These are phyloP conservation scores for Tephrocybe sp. DNA, from an alignment of 768 basidiomycete genomes.

Conservation along the genomic window DNA sequence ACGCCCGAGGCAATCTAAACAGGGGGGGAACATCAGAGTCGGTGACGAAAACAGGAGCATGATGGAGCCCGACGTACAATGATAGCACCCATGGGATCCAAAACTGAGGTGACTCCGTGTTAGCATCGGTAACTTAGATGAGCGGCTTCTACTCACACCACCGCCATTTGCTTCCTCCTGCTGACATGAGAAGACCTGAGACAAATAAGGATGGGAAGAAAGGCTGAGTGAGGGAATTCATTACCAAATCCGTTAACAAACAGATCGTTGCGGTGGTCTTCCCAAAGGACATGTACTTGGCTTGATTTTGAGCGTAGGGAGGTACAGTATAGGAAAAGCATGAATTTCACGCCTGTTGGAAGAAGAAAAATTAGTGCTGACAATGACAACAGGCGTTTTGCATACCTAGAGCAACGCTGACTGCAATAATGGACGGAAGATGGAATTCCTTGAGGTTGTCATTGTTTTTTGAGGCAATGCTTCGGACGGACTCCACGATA, in stretches of 20 bases:
- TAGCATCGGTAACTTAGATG: neutral
- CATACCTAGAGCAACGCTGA: constrained; percentile 79
- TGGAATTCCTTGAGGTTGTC: constrained; percentile 66
- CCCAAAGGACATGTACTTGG: constrained; percentile 93
- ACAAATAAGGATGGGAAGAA: constrained; percentile 8
- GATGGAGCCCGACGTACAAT: constrained; percentile 61
- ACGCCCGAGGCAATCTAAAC: constrained; percentile 71
- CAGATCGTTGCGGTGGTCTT: constrained; percentile 94
- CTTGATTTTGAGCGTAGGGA: constrained; percentile 78
- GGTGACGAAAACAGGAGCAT: constrained; percentile 5
- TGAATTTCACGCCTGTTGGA: constrained; percentile 70
- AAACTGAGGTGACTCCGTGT: constrained; percentile 38
- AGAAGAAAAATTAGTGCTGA: neutral
- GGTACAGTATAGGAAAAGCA: constrained; percentile 86
- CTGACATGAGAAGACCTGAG: constrained; percentile 79
- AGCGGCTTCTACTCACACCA: constrained; percentile 74
- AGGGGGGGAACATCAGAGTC: constrained; percentile 12
- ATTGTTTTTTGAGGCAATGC: constrained; percentile 56
- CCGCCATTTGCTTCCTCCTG: constrained; percentile 72
- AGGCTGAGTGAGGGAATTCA: constrained; percentile 12
- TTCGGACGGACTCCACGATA: constrained; percentile 81
- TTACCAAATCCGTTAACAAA: constrained; percentile 78
- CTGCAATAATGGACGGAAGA: constrained; percentile 80
- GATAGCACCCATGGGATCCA: constrained; percentile 79
- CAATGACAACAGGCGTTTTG: too few relatives aligned